Evolutionary conservation across 345 rosid species (phyloP).

Genomic region (Adansonia digitata): DNA sequence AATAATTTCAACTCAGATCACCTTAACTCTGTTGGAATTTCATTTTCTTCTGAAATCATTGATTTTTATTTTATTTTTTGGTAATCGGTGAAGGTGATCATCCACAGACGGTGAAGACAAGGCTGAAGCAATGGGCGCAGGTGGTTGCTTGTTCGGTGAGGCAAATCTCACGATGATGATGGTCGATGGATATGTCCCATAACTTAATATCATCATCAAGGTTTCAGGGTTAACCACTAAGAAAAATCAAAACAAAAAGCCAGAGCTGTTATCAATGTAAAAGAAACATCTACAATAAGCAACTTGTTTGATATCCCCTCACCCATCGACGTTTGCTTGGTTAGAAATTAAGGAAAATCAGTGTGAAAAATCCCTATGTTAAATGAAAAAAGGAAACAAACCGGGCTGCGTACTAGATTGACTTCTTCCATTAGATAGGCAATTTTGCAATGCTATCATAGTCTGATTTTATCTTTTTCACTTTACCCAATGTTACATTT

Average conservation of each 20-base stretch:
- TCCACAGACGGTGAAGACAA: conserved; percentile 78
- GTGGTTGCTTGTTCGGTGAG: conserved; percentile 94
- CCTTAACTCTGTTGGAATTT: not conserved
- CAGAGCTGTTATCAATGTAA: not conserved
- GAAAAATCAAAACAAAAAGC: not conserved
- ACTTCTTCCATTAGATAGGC: not conserved
- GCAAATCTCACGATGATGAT: conserved; percentile 37
- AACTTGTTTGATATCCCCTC: not conserved
- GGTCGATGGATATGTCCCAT: not conserved
- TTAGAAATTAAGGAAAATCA: not conserved
- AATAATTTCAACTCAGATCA: not conserved
- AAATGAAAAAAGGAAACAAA: not conserved
- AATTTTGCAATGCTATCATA: not conserved
- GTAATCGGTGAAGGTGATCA: conserved; percentile 48
- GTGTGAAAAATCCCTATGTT: not conserved
- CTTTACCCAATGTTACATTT: not conserved
- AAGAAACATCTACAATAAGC: not conserved
- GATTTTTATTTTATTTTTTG: not conserved
- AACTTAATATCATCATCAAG: not conserved
- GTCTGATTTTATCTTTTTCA: not conserved
- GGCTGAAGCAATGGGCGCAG: conserved; percentile 89
- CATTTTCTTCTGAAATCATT: not conserved
- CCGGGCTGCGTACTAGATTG: not conserved
- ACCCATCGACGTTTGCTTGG: not conserved
- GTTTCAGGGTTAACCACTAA: not conserved